Evolutionary conservation across 805 yeast species (phyloP).

Genomic region (Zygoascus bituminiphila): DNA sequence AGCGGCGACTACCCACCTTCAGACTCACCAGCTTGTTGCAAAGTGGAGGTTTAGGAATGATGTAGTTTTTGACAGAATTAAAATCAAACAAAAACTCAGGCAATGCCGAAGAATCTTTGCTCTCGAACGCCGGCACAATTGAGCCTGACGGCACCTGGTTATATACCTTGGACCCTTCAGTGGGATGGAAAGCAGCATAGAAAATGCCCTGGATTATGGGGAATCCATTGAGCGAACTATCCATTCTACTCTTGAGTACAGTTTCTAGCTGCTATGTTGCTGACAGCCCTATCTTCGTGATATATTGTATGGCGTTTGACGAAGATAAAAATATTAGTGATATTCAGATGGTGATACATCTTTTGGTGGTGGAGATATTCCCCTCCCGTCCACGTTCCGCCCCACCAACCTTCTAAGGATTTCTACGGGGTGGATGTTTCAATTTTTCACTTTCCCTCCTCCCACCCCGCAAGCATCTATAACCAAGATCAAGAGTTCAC

Average conservation of each 20-base stretch:
- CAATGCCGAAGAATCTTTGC: conserved; percentile 29
- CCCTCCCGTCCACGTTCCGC: neutral
- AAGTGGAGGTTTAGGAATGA: conserved; percentile 87
- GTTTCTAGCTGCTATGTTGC: no score
- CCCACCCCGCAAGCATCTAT: neutral
- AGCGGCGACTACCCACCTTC: conserved; percentile 57
- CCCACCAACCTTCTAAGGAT: conserved; percentile 1
- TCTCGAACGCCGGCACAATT: conserved; percentile 34
- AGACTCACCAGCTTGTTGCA: conserved; percentile 76
- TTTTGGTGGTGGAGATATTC: neutral
- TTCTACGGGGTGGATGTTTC: neutral
- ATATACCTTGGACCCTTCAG: conserved; percentile 87
- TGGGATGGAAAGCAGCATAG: conserved; percentile 89
- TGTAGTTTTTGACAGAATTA: conserved; percentile 78
- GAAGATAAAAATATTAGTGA: neutral
- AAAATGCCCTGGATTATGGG: conserved; percentile 77
- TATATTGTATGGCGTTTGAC: no score
- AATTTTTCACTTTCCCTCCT: conserved; percentile 1
- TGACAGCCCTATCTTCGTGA: no score
- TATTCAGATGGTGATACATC: no score
- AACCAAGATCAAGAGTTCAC: neutral
- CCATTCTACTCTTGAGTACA: neutral
- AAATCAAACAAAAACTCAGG: conserved; percentile 55
- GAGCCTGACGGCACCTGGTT: conserved; percentile 84
- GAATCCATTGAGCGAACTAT: conserved; percentile 12